Evolutionary conservation across 495 filamentous ascomycete species (phyloP).

Genomic region (Hypoxylon subgilvum): DNA sequence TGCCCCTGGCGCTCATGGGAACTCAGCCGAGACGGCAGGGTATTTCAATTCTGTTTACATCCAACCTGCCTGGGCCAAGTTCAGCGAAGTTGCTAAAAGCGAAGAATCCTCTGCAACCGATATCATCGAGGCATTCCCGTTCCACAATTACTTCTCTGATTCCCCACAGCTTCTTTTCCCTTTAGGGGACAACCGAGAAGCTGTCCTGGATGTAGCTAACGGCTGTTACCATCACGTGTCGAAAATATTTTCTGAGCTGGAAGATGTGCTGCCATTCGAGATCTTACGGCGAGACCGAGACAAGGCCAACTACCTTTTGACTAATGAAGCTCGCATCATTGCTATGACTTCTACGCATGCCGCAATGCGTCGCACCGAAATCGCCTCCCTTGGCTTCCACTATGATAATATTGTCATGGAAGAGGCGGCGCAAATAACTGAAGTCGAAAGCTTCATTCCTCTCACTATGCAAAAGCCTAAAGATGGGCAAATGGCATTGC

Average conservation of each 20-base stretch:
- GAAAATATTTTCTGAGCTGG: constrained; percentile 90
- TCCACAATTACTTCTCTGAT: constrained; percentile 85
- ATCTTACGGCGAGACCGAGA: constrained; percentile 85
- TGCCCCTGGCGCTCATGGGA: constrained; percentile 89
- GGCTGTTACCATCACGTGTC: constrained; percentile 91
- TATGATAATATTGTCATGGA: constrained; percentile 99
- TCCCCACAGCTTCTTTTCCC: constrained; percentile 86
- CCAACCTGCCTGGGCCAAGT: constrained; percentile 84
- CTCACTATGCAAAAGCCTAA: constrained; percentile 84
- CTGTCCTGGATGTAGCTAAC: constrained; percentile 73
- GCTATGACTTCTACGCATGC: constrained; percentile 99
- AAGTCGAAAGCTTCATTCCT: constrained; percentile 96
- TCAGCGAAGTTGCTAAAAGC: constrained; percentile 65
- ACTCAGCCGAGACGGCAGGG: constrained; percentile 92
- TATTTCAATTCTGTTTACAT: constrained; percentile 96
- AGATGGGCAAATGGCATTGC: constrained; percentile 73
- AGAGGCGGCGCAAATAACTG: constrained; percentile 97
- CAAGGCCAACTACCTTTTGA: constrained; percentile 92
- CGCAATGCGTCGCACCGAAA: constrained; percentile 94
- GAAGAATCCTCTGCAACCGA: constrained; percentile 61
- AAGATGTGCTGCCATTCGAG: constrained; percentile 94
- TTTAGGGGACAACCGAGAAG: constrained; percentile 64
- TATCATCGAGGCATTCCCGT: constrained; percentile 81
- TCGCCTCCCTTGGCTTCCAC: constrained; percentile 87
- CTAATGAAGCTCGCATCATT: constrained; percentile 93